Evolutionary conservation across 192 early-diverging fungal genomes (phyloP), one percentile per base, ranked within the genome.

Genomic region (Spizellomyces punctatus): DNA sequence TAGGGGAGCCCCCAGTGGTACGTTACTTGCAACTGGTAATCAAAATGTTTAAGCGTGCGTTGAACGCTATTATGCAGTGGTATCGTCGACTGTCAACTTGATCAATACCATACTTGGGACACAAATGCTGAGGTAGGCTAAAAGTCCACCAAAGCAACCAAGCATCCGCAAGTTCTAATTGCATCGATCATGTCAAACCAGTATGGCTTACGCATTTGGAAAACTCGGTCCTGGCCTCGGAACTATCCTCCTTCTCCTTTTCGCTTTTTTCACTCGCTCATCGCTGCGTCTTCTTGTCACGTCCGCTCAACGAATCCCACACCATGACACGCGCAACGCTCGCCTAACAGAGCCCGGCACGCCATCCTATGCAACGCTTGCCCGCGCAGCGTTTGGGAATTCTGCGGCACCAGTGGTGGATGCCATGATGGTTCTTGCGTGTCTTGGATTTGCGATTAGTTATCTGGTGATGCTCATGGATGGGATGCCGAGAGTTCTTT

Each of bases 401-500:
- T 94, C 66, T 91, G 86, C 88, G 6, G 89, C 89, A 8, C 78
- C 89, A 6, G 80, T 89, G 46, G 93, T 93, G 62, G 95, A 96
- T 65, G 54, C 87, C 22, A 91, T 91, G 9, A 93, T 96, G 70
- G 89, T 90, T 2, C 83, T 94, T 60, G 94, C 93, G 67, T 95
- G 94, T 65, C 92, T 96, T 81, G 94, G 94, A 36, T 94, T 95
- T 43, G 87, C 89, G 17, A 89, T 94, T 58, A 90, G 88, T 2
- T 96, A 96, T 72, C 71, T 96, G 46, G 90, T 94, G 47, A 92
- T 93, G 42, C 90, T 94, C 69, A 93, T 91, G 67, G 93, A 96
- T 50, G 73, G 92, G 41, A 92, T 96, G 90, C 77, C 77, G 63
- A 14, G 45, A 49, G 44, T 74, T 54, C 19, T 67, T n/a, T 8